Conservation (phyloP, 2,329 filamentous ascomycete genomes). For the Immersiporthe knoxdaviesiana region DNA sequence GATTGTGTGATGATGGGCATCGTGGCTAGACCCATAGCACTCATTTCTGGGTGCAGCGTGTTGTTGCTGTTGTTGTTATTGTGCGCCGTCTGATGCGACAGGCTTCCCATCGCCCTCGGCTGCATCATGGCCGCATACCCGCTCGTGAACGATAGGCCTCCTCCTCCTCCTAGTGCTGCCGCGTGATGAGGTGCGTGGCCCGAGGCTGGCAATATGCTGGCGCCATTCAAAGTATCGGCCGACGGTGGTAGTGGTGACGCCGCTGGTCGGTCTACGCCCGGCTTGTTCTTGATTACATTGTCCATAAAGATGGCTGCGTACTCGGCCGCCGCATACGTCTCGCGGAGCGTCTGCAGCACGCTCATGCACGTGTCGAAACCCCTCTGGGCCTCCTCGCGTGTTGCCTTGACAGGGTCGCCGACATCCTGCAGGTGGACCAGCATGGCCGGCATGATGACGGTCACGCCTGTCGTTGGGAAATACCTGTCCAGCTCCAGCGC, state of each 20-base stretch:
- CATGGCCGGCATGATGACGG: conserved; percentile 87
- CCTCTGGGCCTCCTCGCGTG: conserved; percentile 72
- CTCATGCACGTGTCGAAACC: conserved; percentile 93
- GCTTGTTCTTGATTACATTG: conserved; percentile 19
- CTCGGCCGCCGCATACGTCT: conserved; percentile 92
- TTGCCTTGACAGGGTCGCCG: conserved; percentile 75
- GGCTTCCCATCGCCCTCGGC: not conserved
- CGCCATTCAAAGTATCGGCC: not conserved
- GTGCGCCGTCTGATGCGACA: not conserved
- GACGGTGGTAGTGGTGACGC: not conserved
- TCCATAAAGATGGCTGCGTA: conserved; percentile 96
- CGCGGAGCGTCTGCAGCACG: conserved; percentile 83
- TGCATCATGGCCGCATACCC: not conserved
- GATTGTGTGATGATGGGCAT: conserved; percentile 7
- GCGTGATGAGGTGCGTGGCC: not conserved
- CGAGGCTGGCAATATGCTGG: conserved; percentile 2
- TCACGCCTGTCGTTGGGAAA: conserved; percentile 87
- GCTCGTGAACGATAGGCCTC: not conserved
- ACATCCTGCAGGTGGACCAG: conserved; percentile 93
- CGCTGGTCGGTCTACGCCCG: conserved; percentile 2
- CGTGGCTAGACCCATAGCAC: conserved; percentile 9
- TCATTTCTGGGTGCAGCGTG: conserved; percentile 13
- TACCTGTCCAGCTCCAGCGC: conserved; percentile 73
- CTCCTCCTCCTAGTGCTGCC: not conserved
- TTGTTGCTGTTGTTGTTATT: not conserved